Evolutionary conservation across 1,284 basidiomycete genomes (phyloP), one percentile per base, ranked within the genome.

Genomic region (Phylloporus gajari): DNA sequence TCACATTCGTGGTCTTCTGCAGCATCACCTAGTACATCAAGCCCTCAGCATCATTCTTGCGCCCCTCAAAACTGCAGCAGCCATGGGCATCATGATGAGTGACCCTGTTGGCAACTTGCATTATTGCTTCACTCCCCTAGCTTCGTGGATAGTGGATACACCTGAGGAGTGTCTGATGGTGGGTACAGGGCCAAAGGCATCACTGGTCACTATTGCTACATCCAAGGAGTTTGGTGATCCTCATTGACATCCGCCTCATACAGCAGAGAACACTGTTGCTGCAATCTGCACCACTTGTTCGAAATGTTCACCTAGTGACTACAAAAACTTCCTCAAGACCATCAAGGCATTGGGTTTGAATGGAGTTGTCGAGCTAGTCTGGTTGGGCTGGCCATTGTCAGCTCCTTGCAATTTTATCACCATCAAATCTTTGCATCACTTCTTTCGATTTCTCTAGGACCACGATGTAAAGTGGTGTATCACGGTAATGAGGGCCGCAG

Each of bases 1-100:
- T 13, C 48, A 13, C 3, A 42, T 74, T 53, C 27, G 21, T 5
- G 56, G 68, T 25, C 15, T 73, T 5, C 62, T 73, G 0, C 65
- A 72, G 40, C 70, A 71, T n/a, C 70, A 76, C 1, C 69, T 84
- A 0, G 74, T 79, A 30, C 84, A 85, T 65, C 61, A 77, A 15
- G 78, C 76, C 44, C 69, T 84, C 5, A 80, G 75, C 42, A 75
- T 82, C 9, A 70, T 85, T 13, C 69, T 80, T 3, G n/a, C 68
- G 1, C 82, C 82, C 1, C 69, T 84, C 21, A 85, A 84, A 67
- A 72, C 30, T 8, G 80, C 80, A 4, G 79, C 79, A 25, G 12
- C 65, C 23, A 62, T 78, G 7, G 82, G 81, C 0, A 63, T 76
- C 2, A 77, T 81, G 73, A 77, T 85, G 77, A 69, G 74, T 12